phyloP scores from a whole-genome alignment of 1,139 yeast species.

The Pneumocystis canis region DNA sequence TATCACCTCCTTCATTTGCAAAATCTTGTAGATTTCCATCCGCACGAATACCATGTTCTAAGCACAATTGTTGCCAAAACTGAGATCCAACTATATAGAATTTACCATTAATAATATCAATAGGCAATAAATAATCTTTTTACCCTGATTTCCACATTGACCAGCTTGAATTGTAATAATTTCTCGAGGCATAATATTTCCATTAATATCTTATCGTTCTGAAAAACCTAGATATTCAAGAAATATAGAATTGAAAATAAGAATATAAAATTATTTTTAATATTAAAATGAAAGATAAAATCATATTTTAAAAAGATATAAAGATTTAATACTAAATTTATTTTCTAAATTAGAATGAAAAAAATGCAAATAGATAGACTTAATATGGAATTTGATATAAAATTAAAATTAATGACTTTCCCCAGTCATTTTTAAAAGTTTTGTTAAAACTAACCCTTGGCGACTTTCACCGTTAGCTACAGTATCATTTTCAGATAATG shows the following conservation, averaged over 20 bases:
- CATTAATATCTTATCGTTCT: no score
- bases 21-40: slow-evolving; percentile 46
- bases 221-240: no score
- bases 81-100: slow-evolving; percentile 45
- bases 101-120: not conserved
- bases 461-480: not conserved
- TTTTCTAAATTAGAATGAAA: not conserved
- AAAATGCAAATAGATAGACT: not conserved
- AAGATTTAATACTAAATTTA: not conserved
- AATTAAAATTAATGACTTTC: not conserved
- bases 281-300: slow-evolving; percentile 1
- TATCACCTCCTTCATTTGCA: slow-evolving; percentile 41
- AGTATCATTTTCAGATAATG: not conserved
- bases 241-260: not conserved
- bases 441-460: not conserved
- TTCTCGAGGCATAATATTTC: slow-evolving; percentile 32
- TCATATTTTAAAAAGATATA: not conserved
- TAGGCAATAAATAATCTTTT: not conserved
- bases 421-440: not conserved
- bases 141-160: slow-evolving; percentile 85
- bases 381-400: not conserved
- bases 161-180: slow-evolving; percentile 54
- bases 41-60: slow-evolving; percentile 67
- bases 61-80: slow-evolving; percentile 82
- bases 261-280: not conserved